A percentile compares a stretch with the other conserved stretches of the same genome.
Conservation (phyloP, 2,329 filamentous ascomycete genomes). For the Ophiostoma tasmaniense region DNA sequence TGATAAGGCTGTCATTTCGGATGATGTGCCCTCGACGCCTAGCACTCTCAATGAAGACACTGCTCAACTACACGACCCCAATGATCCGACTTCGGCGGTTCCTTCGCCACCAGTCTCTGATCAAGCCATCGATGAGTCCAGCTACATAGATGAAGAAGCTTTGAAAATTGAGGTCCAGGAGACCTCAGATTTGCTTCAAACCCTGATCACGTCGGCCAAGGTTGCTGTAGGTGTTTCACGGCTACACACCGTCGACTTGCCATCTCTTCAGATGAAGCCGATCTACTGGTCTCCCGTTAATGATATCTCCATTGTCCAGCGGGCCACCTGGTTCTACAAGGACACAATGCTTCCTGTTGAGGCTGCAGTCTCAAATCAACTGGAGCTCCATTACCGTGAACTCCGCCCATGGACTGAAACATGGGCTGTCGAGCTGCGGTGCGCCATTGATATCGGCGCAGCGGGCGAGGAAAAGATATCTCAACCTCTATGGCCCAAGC, state of each 20-base stretch:
- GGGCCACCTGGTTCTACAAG: slow-evolving; percentile 95
- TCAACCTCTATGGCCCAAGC: slow-evolving; percentile 70
- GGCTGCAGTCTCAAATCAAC: slow-evolving; percentile 74
- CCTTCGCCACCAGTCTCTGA: background rate
- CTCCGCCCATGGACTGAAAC: slow-evolving; percentile 83
- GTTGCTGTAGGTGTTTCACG: slow-evolving; percentile 85
- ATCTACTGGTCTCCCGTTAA: slow-evolving; percentile 97
- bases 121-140: background rate
- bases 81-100: background rate
- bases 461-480: slow-evolving; percentile 86
- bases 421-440: slow-evolving; percentile 84
- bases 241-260: slow-evolving; percentile 79
- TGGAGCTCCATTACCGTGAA: slow-evolving; percentile 85
- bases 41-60: background rate
- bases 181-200: background rate
- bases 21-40: background rate
- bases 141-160: background rate
- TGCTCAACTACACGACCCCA: background rate
- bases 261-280: slow-evolving; percentile 79
- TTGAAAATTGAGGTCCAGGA: slow-evolving; percentile 3
- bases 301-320: slow-evolving; percentile 71
- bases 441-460: slow-evolving; percentile 82
- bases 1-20: slow-evolving; percentile 5
- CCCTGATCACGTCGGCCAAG: slow-evolving; percentile 32
- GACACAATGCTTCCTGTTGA: slow-evolving; percentile 91